Conservation (phyloP, 345 rosid species). For the Cardamine resedifolia region DNA sequence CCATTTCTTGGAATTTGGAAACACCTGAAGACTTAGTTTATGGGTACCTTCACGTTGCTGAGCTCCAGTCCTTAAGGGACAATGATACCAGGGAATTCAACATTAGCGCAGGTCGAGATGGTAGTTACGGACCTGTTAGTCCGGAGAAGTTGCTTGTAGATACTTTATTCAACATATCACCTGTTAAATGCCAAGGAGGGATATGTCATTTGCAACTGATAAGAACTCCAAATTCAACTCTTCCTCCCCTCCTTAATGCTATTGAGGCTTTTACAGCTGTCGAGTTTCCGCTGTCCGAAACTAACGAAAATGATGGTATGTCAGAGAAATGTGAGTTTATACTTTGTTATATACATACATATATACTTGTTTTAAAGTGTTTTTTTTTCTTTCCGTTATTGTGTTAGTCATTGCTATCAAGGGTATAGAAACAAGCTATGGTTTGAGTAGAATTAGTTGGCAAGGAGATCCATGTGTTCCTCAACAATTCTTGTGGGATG, state of each 20-base stretch:
- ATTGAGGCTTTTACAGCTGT: slow-evolving; percentile 16
- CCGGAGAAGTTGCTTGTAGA: neutral
- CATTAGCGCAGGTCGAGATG: slow-evolving; percentile 9
- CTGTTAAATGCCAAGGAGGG: slow-evolving; percentile 12
- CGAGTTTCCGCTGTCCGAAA: slow-evolving; percentile 32
- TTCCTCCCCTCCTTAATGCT: slow-evolving; percentile 37
- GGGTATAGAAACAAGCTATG: slow-evolving; percentile 41
- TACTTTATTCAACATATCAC: neutral
- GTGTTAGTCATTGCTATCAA: slow-evolving; percentile 44
- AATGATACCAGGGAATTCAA: slow-evolving; percentile 32
- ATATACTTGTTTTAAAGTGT: neutral
- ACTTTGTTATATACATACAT: neutral
- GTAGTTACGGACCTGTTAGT: slow-evolving; percentile 31
- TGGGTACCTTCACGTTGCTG: slow-evolving; percentile 24
- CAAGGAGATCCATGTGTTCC: slow-evolving; percentile 76
- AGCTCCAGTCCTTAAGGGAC: slow-evolving; percentile 20
- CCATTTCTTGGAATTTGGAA: slow-evolving; percentile 26
- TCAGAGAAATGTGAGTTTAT: neutral
- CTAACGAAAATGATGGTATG: slow-evolving; percentile 27
- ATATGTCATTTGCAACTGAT: slow-evolving; percentile 17
- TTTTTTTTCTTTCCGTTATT: neutral
- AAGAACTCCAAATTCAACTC: slow-evolving; percentile 34
- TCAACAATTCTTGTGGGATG: slow-evolving; percentile 46
- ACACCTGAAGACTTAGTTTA: slow-evolving; percentile 31
- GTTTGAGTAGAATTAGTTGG: slow-evolving; percentile 44